Base-by-base conservation (phyloP, 352 stramenopile genomes). In the Phytophthora boehmeriae region DNA sequence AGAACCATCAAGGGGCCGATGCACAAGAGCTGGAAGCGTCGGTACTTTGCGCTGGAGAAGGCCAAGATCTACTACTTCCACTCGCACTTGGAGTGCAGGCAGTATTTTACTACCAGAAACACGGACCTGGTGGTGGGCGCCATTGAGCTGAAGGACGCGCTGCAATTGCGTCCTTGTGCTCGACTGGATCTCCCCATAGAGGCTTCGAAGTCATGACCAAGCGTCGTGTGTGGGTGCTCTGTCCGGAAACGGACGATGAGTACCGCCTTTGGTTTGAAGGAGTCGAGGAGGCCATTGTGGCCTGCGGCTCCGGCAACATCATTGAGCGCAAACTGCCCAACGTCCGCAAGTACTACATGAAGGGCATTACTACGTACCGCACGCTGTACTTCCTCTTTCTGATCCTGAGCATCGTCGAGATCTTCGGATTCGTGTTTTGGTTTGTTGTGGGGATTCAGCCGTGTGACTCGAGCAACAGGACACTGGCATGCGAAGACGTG, bases 331-430 rank as follows among this genome's bases (percentile, higher is more conserved):
- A 90, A 70, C 75, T 95, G 30, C 87, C 87, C 23, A 95, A 95
- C 66, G 87, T 95, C 20, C 84, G 87, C 41, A 92, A 92, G 78
- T 95, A 95, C 75, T 79, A 90, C 54, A 93, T 95, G 84, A 95
- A 95, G 74, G 87, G 87, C 55, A 88, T 85, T 60, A 71, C 70
- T 13, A 85, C 73, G 41, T 95, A 95, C 68, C 87, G 84, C 51
- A 50, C 86, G 5, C 67, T 92, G 23, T 95, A 93, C 72, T 80
- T 90, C 55, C 59, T 93, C 23, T 93, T 93, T 64, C 59, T 95
- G 17, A 48, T 95, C 36, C 59, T 84, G 6, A 78, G 81, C 38
- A 35, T 93, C 13, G 51, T 89, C 16, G 87, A 95, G 71, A 66
- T 95, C 25, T 78, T 86, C 35, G 87, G 77, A 0, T 50, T 93